Evolutionary conservation across 768 basidiomycete species (phyloP), one percentile per base, ranked within the genome.

Genomic region (Russula vinacea): DNA sequence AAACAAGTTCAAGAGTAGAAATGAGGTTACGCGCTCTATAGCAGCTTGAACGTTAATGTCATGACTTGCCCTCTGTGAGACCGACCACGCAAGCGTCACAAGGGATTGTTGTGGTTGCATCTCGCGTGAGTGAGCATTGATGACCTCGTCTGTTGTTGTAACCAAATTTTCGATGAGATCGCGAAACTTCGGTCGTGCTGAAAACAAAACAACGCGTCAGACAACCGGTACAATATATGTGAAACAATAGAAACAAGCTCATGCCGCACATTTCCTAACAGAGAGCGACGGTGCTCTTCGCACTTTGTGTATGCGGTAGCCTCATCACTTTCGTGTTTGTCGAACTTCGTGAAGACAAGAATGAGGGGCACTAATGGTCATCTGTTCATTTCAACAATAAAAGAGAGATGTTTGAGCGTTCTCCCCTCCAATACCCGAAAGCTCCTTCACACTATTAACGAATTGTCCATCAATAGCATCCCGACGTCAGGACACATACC

Each of bases 21-120:
- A 29, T 1, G 32, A 49, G 7, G 42, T 19, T 55, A 55, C 63
- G 45, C 17, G 24, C 63, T 60, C 53, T 11, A 64, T 60, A 1
- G 63, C 39, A 24, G 47, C 37, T 11, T 50, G 37, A 7, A 64
- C 29, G 44, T 24, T 58, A 16, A 58, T 8, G 19, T 33, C n/a
- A 40, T 26, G 58, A 22, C 45, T 58, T 42, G 35, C 47, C 22
- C 63, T 55, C 58, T 64, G 63, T n/a, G 63, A 53, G 14, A 35
- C 16, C 2, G 63, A 60, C 58, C 58, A 64, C 2, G 58, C 58
- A 26, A 64, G 52, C 6, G 33, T 22, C 17, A 42, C 58, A 40
- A 45, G 53, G 5, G 53, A 55, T 5, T 35, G 40, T 33, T 4
- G 44, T 4, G 14, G 19, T 11, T 11, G 42, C 44, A n/a, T 16